A percentile compares a stretch with the other conserved stretches of the same genome.
These are phyloP conservation scores for Epichloe gansuensis DNA, from an alignment of 2,329 filamentous ascomycete genomes.

Conservation along the genomic window DNA sequence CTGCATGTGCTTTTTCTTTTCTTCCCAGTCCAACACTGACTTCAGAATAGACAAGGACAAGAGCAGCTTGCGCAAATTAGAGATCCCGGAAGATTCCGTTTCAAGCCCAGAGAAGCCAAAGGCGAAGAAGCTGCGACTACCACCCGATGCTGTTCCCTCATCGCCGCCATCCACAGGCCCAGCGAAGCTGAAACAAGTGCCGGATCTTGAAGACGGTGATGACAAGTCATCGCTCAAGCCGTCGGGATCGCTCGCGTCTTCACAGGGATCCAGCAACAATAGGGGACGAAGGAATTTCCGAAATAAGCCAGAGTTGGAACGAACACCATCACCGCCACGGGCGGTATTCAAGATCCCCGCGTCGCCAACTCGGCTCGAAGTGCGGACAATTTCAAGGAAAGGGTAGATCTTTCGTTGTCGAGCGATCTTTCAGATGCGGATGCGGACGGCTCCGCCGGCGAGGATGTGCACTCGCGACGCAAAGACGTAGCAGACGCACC, in stretches of 20 bases:
- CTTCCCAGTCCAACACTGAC: not conserved
- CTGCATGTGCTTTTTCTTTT: not conserved
- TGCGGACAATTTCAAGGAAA: not conserved
- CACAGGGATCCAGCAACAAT: not conserved
- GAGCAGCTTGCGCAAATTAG: not conserved
- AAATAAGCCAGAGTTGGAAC: not conserved
- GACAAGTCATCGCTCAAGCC: not conserved
- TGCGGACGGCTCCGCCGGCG: not conserved
- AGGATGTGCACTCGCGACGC: not conserved
- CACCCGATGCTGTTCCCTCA: not conserved
- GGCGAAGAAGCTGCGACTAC: not conserved
- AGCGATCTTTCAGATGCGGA: conserved; percentile 5
- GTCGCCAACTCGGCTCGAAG: conserved; percentile 6
- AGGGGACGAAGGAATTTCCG: not conserved
- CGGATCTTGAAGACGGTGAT: not conserved
- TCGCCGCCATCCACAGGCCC: not conserved
- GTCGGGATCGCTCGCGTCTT: not conserved
- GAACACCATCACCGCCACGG: conserved; percentile 8
- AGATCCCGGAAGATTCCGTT: conserved; percentile 1
- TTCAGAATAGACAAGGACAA: not conserved
- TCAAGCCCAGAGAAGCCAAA: conserved; percentile 5
- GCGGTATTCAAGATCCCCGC: conserved; percentile 13
- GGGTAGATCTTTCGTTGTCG: not conserved
- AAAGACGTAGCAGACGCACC: conserved; percentile 2
- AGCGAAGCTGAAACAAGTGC: conserved; percentile 2